A percentile compares a stretch with the other conserved stretches of the same genome.
These are phyloP conservation scores for Nothomitra cinnamomea DNA, from an alignment of 2,329 filamentous ascomycete species.

Conservation along the genomic window DNA sequence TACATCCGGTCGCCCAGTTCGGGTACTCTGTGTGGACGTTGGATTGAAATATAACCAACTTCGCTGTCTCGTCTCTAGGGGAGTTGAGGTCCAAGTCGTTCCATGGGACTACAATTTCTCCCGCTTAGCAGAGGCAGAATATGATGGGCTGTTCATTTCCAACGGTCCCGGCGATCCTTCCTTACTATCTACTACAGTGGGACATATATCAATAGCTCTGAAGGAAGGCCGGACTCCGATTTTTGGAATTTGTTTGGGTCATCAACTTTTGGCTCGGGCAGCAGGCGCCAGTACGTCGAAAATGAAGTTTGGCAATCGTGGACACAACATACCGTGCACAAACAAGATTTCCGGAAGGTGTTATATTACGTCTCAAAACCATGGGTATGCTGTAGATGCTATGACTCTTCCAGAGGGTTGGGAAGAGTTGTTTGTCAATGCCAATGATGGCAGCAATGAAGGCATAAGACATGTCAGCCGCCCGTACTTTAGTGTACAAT, in stretches of 20 bases:
- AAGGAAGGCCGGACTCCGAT: slow-evolving; percentile 68
- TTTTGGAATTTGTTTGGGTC: slow-evolving; percentile 91
- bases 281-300: slow-evolving; percentile 74
- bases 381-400: slow-evolving; percentile 85
- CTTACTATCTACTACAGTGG: slow-evolving; percentile 61
- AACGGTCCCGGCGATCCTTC: slow-evolving; percentile 95
- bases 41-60: slow-evolving; percentile 98
- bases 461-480: slow-evolving; percentile 75
- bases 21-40: slow-evolving; percentile 86
- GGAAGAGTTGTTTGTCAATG: slow-evolving; percentile 93
- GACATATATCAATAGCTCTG: slow-evolving; percentile 61
- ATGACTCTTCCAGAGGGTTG: slow-evolving; percentile 59
- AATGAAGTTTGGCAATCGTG: slow-evolving; percentile 99
- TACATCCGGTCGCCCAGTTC: slow-evolving; percentile 71
- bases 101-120: slow-evolving; percentile 94
- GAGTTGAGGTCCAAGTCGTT: slow-evolving; percentile 84
- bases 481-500: slow-evolving; percentile 98
- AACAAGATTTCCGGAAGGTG: slow-evolving; percentile 91
- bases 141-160: slow-evolving; percentile 93
- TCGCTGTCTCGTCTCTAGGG: slow-evolving; percentile 75
- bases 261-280: slow-evolving; percentile 80
- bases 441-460: slow-evolving; percentile 96
- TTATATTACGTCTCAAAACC: slow-evolving; percentile 98
- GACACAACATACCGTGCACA: slow-evolving; percentile 96
- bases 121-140: slow-evolving; percentile 57